These are phyloP conservation scores for Drosera spatulata DNA, from an alignment of 179 eudicot species.

Conservation along the genomic window DNA sequence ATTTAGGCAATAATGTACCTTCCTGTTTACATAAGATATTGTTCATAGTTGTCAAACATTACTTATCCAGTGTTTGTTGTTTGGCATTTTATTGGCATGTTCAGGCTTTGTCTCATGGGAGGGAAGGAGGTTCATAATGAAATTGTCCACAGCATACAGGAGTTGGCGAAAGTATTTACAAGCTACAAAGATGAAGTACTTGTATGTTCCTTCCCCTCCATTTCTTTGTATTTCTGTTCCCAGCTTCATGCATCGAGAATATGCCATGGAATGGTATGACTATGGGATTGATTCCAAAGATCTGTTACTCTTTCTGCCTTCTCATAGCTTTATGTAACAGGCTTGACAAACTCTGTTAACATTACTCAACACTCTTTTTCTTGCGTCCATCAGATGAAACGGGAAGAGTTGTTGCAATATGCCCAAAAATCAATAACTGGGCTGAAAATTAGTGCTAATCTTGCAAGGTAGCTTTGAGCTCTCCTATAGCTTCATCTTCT, in stretches of 20 bases:
- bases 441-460: slow-evolving; percentile 11
- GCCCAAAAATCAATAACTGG: slow-evolving; percentile 9
- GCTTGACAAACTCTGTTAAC: neutral
- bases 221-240: too few species aligned
- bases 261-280: too few species aligned
- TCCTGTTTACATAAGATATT: neutral
- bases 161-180: slow-evolving; percentile 61
- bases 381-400: slow-evolving; percentile 10
- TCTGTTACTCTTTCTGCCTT: too few species aligned
- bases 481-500: slow-evolving; percentile 1
- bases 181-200: slow-evolving; percentile 76
- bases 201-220: slow-evolving; percentile 19
- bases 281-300: too few species aligned
- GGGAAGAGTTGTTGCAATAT: slow-evolving; percentile 11
- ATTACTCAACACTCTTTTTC: neutral
- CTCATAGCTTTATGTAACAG: too few species aligned
- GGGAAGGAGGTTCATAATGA: slow-evolving; percentile 60
- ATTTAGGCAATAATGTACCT: neutral
- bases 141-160: slow-evolving; percentile 60
- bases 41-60: neutral
- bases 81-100: slow-evolving; percentile 5
- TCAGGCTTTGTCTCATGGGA: slow-evolving; percentile 65
- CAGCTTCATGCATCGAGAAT: too few species aligned
- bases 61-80: neutral
- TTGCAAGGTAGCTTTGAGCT: slow-evolving; percentile 8